These are phyloP conservation scores for Xanthoconium stramineum DNA, from an alignment of 768 basidiomycete species.

Conservation along the genomic window DNA sequence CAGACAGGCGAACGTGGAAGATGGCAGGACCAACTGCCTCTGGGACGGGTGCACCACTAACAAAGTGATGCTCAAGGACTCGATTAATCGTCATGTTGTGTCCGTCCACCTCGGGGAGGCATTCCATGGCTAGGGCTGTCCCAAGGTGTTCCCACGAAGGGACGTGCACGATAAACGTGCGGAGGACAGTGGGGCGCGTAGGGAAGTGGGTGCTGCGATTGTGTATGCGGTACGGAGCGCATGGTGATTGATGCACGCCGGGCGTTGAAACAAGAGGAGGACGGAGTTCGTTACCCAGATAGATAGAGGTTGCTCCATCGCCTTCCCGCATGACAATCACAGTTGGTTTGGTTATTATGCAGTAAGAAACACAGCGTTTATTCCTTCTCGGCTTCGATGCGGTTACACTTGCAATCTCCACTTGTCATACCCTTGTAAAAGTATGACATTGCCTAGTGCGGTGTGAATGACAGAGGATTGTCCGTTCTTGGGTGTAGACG, in stretches of 20 bases:
- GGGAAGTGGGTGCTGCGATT: background rate
- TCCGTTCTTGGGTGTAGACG: no score
- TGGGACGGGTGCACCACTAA: constrained; percentile 2
- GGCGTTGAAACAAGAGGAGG: background rate
- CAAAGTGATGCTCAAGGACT: background rate
- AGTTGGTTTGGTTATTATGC: no score
- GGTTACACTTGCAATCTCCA: no score
- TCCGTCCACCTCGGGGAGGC: constrained; percentile 4
- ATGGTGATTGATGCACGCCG: background rate
- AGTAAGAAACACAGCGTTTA: no score
- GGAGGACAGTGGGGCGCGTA: background rate
- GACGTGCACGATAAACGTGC: constrained; percentile 7
- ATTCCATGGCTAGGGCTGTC: constrained; percentile 5
- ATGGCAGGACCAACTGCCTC: background rate
- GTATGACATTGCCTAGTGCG: no score
- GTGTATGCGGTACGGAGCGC: background rate
- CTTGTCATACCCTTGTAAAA: no score
- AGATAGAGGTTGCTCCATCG: background rate
- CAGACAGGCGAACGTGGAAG: background rate
- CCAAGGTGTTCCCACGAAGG: background rate
- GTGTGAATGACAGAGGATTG: no score
- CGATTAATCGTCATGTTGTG: constrained; percentile 9
- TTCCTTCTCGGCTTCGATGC: no score
- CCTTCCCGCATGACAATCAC: no score
- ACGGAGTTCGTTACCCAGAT: background rate